Evolutionary conservation across 2,329 filamentous ascomycete genomes (phyloP).

Genomic region (Paraconiothyrium brasiliense): DNA sequence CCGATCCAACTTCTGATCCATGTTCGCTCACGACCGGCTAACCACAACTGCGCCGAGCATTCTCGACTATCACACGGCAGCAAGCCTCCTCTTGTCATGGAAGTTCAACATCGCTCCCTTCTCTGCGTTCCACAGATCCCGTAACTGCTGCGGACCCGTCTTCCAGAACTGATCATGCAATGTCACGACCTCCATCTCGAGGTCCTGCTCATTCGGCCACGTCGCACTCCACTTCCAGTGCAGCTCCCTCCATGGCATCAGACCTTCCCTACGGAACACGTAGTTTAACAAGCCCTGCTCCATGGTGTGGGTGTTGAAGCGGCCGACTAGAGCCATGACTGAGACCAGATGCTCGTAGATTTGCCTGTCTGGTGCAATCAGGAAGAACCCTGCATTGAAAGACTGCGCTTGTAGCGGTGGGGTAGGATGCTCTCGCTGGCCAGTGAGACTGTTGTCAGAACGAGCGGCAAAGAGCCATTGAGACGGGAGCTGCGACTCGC

Average conservation of each 20-base stretch:
- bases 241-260: conserved; percentile 56
- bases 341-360: conserved; percentile 52
- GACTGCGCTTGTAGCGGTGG: conserved; percentile 45
- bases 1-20: not conserved
- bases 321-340: conserved; percentile 46
- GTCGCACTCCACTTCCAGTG: conserved; percentile 53
- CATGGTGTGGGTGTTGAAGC: conserved; percentile 52
- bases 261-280: conserved; percentile 51
- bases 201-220: conserved; percentile 48
- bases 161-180: conserved; percentile 54
- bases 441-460: conserved; percentile 47
- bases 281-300: conserved; percentile 59
- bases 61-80: not conserved
- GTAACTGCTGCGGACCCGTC: conserved; percentile 21
- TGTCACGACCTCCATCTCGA: conserved; percentile 44
- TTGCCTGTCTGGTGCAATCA: conserved; percentile 50
- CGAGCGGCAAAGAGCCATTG: conserved; percentile 52
- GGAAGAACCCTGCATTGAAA: conserved; percentile 56
- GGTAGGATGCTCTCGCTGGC: conserved; percentile 47
- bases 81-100: conserved; percentile 8
- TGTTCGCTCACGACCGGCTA: not conserved
- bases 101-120: conserved; percentile 20
- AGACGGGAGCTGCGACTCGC: conserved; percentile 49
- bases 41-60: not conserved
- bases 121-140: conserved; percentile 19